Evolutionary conservation across 495 filamentous ascomycete species (phyloP), one percentile per base, ranked within the genome.

Genomic region (Annulohypoxylon maeteangense): DNA sequence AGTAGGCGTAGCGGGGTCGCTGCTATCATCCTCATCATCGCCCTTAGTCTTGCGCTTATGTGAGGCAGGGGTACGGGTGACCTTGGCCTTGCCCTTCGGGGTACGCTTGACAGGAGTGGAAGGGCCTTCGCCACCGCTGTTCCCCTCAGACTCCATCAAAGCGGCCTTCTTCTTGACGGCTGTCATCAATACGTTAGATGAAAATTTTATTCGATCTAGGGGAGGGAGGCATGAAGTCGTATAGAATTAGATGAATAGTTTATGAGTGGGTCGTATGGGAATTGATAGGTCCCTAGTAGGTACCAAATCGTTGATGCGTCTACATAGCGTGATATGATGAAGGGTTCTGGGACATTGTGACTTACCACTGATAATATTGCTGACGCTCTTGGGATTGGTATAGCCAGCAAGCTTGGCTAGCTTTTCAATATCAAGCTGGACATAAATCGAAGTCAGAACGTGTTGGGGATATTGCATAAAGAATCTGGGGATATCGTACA

Each of bases 391-490:
- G 6, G 54, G 50, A 20, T 73, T 76, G 42, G 23, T 18, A 40
- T 76, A 76, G 1, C 69, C 72, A 3, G 65, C 62, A 12, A 76
- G 59, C 18, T 34, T 40, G 5, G 75, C 72, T 0, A 76, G 69
- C 66, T 75, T 76, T 0, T 50, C 34, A 22, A 8, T 25, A 29
- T 76, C 69, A 6, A 75, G 12, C 75, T 76, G n/a, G 6, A 25
- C 22, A 34, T 4, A 4, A 29, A 42, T 25, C n/a, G 11, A 55
- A 55, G 59, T 76, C 14, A 75, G 68, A 12, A 61, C 23, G n/a
- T n/a, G 5, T 11, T 27, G 18, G 2, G 38, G 29, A 48, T 16
- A 10, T 29, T 29, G 29, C 20, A 3, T 29, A 29, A 20, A 29
- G 1, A 34, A 20, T 3, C 20, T 5, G 7, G 25, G 16, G 18